Percentiles rank a stretch among this genome's conserved stretches.
Evolutionary conservation across 768 basidiomycete species (phyloP).

Genomic region (Boletus tomentosulus): DNA sequence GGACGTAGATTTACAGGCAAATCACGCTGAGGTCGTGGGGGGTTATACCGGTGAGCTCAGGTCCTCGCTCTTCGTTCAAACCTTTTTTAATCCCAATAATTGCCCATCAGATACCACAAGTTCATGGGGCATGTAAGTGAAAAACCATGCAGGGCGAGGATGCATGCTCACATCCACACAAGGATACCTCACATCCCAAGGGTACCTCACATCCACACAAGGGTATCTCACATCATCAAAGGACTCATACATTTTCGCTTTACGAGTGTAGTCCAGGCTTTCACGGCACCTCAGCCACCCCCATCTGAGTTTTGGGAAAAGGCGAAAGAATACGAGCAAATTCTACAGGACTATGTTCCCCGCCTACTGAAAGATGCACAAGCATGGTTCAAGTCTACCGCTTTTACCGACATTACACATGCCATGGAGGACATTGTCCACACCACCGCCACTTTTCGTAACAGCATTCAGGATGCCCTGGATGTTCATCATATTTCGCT

Average conservation of each 20-base stretch:
- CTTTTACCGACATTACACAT: constrained; percentile 1
- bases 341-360: constrained; percentile 2
- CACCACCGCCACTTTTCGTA: constrained; percentile 10
- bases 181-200: background rate
- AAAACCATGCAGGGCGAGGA: too few species aligned
- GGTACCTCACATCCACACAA: too few species aligned
- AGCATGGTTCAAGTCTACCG: constrained; percentile 1
- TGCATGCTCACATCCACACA: background rate
- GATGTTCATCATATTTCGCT: constrained; percentile 5
- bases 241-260: background rate
- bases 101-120: background rate
- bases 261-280: background rate
- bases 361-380: constrained; percentile 4
- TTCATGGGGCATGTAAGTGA: background rate
- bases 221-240: too few species aligned
- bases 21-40: background rate
- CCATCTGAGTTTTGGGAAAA: constrained; percentile 11
- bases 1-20: background rate
- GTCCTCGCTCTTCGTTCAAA: too few species aligned
- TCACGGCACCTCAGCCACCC: background rate
- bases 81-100: background rate
- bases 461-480: constrained; percentile 5
- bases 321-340: background rate
- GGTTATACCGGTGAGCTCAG: background rate
- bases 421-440: constrained; percentile 10